Conservation (phyloP, 306 rosid genomes). For the Vachellia pachyceras region DNA sequence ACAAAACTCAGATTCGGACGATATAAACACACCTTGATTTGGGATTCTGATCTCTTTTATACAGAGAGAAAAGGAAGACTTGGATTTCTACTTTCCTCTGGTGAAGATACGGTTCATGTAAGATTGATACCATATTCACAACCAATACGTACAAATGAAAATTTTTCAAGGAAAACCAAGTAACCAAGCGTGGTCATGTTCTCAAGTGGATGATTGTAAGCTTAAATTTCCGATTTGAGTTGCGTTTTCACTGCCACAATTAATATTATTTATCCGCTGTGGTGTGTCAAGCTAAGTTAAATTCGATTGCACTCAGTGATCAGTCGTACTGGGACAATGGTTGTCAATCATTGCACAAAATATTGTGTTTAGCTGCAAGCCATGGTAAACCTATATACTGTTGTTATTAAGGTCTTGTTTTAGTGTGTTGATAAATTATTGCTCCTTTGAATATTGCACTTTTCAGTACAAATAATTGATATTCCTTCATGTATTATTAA, state of each 20-base stretch:
- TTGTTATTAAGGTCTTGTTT: not conserved
- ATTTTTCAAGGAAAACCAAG: not conserved
- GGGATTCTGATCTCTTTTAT: not conserved
- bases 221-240: not conserved
- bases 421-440: slow-evolving; percentile 5
- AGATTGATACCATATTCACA: no score
- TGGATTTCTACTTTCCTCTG: not conserved
- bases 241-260: not conserved
- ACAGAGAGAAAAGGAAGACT: not conserved
- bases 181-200: not conserved
- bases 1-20: not conserved
- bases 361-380: not conserved
- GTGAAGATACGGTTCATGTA: no score
- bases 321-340: not conserved
- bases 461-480: not conserved
- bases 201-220: not conserved
- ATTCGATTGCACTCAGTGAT: not conserved
- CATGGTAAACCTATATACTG: not conserved
- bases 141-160: no score
- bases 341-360: not conserved
- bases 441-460: slow-evolving; percentile 7
- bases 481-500: no score
- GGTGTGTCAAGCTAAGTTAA: not conserved
- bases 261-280: not conserved
- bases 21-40: not conserved